Base-by-base conservation (phyloP, 148 eudicot species). In the Bassia scoparia region DNA sequence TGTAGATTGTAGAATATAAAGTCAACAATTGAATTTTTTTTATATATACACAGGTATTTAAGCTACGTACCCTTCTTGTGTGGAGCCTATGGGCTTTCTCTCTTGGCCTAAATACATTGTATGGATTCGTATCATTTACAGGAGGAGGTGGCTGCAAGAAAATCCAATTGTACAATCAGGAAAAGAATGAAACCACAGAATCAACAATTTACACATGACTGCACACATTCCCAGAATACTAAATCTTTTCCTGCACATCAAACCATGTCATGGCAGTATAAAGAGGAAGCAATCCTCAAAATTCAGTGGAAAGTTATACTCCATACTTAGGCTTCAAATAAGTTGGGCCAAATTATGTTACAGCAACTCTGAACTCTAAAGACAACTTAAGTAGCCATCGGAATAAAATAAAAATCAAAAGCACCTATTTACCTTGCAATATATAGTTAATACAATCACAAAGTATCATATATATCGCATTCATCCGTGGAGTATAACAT, bases 61-160 rank as follows among this genome's bases (percentile, higher is more conserved):
- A 68, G 58, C 55, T 61, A 83, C 89, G 41, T 80, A 95, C 98
- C 84, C 98, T 87, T 81, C 98, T 84, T 63, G 98, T 95, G 77
- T 95, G 96, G 78, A 95, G 98, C 67, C 89, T 86, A 69, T 95
- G 96, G 71, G 97, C 92, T 84, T 89, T 95, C 84, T 91, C 98
- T 83, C 98, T 88, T 73, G 97, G 98, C 80, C 98, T 84, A 84
- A 95, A 95, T 15, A 95, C 98, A 76, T 95, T 95, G 81, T 89
- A 95, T 3, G 98, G 98, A 76, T 95, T 95, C 73, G 97, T 95
- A 77, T 95, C 98, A 79, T 95, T 95, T 38, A 85, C 90, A 73
- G 98, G 98, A 67, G 98, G 98, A 55, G 98, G 98, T 59, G 97
- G 98, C 98, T 95, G 87, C 76, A 55, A 78, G 67, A 35, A 76